Conservation (phyloP, 306 rosid species). For the Aeschynomene evenia region DNA sequence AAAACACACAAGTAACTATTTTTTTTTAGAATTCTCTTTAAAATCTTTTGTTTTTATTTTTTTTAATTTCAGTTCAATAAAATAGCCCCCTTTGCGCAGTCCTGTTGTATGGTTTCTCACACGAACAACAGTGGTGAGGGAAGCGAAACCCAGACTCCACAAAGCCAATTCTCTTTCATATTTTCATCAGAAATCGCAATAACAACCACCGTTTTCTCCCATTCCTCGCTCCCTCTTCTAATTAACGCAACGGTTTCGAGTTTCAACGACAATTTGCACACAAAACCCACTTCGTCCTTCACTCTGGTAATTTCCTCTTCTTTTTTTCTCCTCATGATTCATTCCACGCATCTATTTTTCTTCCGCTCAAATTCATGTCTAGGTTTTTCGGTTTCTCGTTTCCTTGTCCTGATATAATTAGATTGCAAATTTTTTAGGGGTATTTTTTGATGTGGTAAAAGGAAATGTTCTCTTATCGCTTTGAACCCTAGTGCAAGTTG, state of each 20-base stretch:
- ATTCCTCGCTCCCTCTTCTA: not conserved
- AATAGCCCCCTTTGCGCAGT: not conserved
- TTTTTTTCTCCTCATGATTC: not conserved
- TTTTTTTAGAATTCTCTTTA: too few species aligned
- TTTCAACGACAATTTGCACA: not conserved
- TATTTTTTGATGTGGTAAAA: not conserved
- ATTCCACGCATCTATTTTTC: not conserved
- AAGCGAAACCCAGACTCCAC: not conserved
- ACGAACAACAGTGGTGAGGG: not conserved
- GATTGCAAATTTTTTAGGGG: not conserved
- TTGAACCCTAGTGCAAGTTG: slow-evolving; percentile 28
- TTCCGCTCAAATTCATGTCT: not conserved
- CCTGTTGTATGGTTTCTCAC: not conserved
- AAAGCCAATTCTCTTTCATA: not conserved
- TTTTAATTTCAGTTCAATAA: too few species aligned
- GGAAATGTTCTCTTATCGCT: not conserved
- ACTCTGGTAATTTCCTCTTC: slow-evolving; percentile 26
- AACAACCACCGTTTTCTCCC: not conserved
- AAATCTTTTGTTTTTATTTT: too few species aligned
- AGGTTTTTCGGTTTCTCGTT: not conserved
- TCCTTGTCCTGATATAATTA: not conserved
- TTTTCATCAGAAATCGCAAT: not conserved
- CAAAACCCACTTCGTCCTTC: not conserved
- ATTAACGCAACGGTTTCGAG: not conserved
- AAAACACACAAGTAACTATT: too few species aligned